Evolutionary conservation across 2,329 filamentous ascomycete genomes (phyloP).

Genomic region (Neofusicoccum ribis): DNA sequence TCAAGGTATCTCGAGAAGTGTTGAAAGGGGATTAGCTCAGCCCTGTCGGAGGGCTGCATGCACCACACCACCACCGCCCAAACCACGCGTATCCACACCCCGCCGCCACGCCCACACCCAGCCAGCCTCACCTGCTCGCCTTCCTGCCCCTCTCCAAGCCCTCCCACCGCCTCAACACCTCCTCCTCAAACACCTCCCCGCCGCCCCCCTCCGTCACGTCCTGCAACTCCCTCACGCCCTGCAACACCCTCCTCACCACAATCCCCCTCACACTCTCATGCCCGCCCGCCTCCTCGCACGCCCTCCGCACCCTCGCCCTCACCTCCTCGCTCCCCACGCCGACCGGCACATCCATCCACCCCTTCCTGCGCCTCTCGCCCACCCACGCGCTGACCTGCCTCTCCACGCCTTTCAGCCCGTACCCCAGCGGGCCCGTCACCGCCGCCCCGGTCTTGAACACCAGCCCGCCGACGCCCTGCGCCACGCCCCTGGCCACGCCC

Average conservation of each 20-base stretch:
- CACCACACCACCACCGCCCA: too few species aligned
- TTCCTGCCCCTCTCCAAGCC: background rate
- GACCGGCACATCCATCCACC: constrained; percentile 30
- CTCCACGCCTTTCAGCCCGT: constrained; percentile 63
- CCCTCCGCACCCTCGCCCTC: constrained; percentile 43
- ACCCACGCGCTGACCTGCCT: constrained; percentile 48
- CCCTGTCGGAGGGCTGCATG: too few species aligned
- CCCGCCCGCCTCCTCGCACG: background rate
- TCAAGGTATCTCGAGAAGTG: too few species aligned
- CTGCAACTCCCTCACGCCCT: background rate
- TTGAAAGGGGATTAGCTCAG: too few species aligned
- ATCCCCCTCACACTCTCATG: background rate
- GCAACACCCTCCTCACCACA: background rate
- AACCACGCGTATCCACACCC: too few species aligned
- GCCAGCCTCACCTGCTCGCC: background rate
- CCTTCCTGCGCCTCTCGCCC: constrained; percentile 19
- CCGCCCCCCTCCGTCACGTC: background rate
- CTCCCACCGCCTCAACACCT: background rate
- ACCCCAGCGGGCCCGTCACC: constrained; percentile 61
- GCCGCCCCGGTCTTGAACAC: constrained; percentile 66
- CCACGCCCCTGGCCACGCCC: constrained; percentile 55
- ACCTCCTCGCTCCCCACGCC: constrained; percentile 31
- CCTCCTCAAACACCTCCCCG: background rate
- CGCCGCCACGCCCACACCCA: background rate
- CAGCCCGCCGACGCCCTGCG: constrained; percentile 64